Percentiles rank a stretch among this genome's conserved stretches.
Evolutionary conservation across 2,329 filamentous ascomycete genomes (phyloP).

Genomic region (Fusarium continuum): DNA sequence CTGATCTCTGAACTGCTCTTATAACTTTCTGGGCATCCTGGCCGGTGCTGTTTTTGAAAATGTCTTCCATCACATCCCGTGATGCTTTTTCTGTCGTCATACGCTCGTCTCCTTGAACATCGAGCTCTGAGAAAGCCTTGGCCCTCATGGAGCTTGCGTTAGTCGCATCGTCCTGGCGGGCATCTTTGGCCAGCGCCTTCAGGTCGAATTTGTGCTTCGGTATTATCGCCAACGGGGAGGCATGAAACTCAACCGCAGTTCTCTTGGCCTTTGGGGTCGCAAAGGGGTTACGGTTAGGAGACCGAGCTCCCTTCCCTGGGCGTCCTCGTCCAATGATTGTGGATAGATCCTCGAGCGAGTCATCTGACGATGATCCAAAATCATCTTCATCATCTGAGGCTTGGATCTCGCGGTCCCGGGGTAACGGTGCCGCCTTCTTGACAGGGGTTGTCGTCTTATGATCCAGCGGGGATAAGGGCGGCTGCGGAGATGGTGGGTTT

Average conservation of each 20-base stretch:
- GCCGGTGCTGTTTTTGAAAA: slow-evolving; percentile 51
- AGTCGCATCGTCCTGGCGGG: slow-evolving; percentile 66
- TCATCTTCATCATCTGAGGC: slow-evolving; percentile 78
- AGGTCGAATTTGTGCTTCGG: slow-evolving; percentile 71
- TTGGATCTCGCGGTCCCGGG: slow-evolving; percentile 67
- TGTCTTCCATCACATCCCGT: slow-evolving; percentile 40
- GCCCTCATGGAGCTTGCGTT: slow-evolving; percentile 63
- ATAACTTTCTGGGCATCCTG: slow-evolving; percentile 57
- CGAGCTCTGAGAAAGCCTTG: slow-evolving; percentile 46
- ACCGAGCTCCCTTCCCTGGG: slow-evolving; percentile 31
- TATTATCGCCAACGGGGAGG: slow-evolving; percentile 61
- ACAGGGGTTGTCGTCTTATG: slow-evolving; percentile 40
- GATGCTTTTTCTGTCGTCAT: slow-evolving; percentile 28
- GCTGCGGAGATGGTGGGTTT: slow-evolving; percentile 28
- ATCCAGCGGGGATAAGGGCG: slow-evolving; percentile 41
- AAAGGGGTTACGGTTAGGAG: slow-evolving; percentile 37
- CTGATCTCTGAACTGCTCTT: slow-evolving; percentile 61
- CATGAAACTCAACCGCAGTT: slow-evolving; percentile 51
- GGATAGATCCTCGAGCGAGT: slow-evolving; percentile 64
- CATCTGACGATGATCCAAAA: slow-evolving; percentile 62
- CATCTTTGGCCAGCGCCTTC: slow-evolving; percentile 67
- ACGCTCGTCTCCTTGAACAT: slow-evolving; percentile 10
- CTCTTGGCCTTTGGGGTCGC: slow-evolving; percentile 60
- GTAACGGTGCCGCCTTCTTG: slow-evolving; percentile 38
- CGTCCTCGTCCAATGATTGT: slow-evolving; percentile 45